These are phyloP conservation scores for Gamarada debralockiae DNA, from an alignment of 495 filamentous ascomycete genomes.

Conservation along the genomic window DNA sequence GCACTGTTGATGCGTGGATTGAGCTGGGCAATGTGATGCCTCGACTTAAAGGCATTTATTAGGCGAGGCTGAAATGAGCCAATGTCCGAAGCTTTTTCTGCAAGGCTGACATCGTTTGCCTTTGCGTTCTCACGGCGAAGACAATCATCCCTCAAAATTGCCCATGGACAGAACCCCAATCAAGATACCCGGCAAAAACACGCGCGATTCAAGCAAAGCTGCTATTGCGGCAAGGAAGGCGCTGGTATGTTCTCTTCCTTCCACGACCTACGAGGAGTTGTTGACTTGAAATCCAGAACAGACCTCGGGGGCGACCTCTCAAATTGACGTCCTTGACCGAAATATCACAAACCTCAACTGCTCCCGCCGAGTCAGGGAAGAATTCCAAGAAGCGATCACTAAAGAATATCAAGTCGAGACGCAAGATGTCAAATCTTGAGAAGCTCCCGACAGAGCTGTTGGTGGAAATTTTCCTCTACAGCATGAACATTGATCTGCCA, in stretches of 20 bases:
- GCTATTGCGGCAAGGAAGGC: slow-evolving; percentile 13
- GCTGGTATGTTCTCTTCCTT: slow-evolving; percentile 9
- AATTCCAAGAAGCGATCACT: slow-evolving; percentile 12
- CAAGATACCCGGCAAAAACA: slow-evolving; percentile 19
- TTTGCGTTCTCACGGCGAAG: not conserved
- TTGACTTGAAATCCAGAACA: slow-evolving; percentile 5
- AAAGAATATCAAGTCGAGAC: slow-evolving; percentile 20
- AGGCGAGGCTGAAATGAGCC: not conserved
- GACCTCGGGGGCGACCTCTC: slow-evolving; percentile 13
- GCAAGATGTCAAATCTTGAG: slow-evolving; percentile 40
- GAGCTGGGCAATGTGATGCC: no score
- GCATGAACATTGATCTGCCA: slow-evolving; percentile 44
- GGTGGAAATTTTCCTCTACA: slow-evolving; percentile 48
- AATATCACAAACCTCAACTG: not conserved
- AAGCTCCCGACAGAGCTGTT: slow-evolving; percentile 49
- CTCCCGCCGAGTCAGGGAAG: not conserved
- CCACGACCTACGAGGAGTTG: not conserved
- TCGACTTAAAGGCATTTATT: no score
- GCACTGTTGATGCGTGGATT: no score
- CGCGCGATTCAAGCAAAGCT: slow-evolving; percentile 11
- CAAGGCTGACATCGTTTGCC: not conserved
- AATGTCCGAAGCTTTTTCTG: not conserved
- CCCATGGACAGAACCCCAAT: slow-evolving; percentile 21
- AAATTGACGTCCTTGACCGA: not conserved
- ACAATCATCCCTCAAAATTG: not conserved